Percentiles rank a stretch among this genome's conserved stretches.
Conservation (phyloP, 257 asterid species). For the Mentha longifolia region DNA sequence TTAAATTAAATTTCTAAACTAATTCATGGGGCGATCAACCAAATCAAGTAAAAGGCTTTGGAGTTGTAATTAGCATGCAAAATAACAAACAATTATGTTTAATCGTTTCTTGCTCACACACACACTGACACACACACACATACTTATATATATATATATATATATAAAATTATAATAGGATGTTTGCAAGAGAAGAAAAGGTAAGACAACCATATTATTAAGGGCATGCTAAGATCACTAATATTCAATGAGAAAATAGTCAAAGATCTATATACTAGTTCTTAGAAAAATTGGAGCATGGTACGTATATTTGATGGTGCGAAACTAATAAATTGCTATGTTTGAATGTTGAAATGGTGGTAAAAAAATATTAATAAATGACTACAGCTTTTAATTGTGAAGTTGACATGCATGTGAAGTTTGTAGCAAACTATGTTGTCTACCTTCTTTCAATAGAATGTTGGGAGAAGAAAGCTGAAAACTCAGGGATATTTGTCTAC, state of each 20-base stretch:
- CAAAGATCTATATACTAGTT: neutral
- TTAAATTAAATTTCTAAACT: conserved; percentile 11
- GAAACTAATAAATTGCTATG: too few species aligned
- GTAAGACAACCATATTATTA: too few species aligned
- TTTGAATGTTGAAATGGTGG: too few species aligned
- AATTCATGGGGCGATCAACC: conserved; percentile 15
- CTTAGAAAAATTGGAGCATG: neutral
- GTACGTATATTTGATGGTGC: too few species aligned
- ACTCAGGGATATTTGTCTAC: conserved; percentile 39
- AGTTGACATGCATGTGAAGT: conserved; percentile 32
- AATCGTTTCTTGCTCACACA: too few species aligned
- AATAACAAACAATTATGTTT: too few species aligned
- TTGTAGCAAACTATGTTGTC: conserved; percentile 36
- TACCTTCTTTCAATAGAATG: conserved; percentile 29
- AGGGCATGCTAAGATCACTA: neutral
- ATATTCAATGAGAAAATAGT: neutral
- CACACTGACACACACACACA: too few species aligned
- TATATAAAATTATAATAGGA: too few species aligned
- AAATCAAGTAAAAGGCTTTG: conserved; percentile 25
- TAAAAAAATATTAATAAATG: neutral
- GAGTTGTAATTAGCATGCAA: conserved; percentile 24
- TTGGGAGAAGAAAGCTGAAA: conserved; percentile 39
- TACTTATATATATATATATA: too few species aligned
- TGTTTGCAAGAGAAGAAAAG: too few species aligned
- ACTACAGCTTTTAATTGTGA: conserved; percentile 8